Conservation (phyloP, 1,139 yeast genomes). For the Saccharomycopsis hybrid region DNA sequence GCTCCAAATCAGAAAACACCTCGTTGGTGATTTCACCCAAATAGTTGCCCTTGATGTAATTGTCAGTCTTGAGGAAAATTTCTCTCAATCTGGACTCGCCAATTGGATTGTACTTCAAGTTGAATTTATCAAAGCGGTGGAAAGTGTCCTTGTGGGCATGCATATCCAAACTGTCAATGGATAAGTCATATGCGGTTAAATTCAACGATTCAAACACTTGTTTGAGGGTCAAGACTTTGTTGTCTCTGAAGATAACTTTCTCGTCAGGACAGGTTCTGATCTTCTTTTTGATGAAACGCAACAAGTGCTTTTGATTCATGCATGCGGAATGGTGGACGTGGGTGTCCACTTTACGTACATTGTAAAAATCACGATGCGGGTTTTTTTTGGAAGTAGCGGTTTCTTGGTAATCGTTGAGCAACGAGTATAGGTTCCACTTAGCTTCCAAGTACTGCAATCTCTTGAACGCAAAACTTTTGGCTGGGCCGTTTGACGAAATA, state of each 20-base stretch:
- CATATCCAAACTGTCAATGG: slow-evolving; percentile 97
- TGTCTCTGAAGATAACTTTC: slow-evolving; percentile 90
- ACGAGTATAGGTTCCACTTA: slow-evolving; percentile 85
- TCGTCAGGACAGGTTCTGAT: slow-evolving; percentile 76
- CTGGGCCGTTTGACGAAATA: slow-evolving; percentile 89
- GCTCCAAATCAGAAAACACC: slow-evolving; percentile 88
- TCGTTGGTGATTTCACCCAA: slow-evolving; percentile 91
- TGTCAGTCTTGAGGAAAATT: slow-evolving; percentile 91
- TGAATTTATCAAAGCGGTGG: slow-evolving; percentile 96
- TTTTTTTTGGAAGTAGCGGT: slow-evolving; percentile 75
- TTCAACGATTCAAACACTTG: slow-evolving; percentile 89
- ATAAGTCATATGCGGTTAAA: slow-evolving; percentile 85
- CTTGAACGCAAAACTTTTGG: slow-evolving; percentile 94
- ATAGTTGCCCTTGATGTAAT: slow-evolving; percentile 80
- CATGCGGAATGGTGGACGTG: slow-evolving; percentile 99
- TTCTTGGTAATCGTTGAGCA: slow-evolving; percentile 90
- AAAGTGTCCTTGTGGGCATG: slow-evolving; percentile 98
- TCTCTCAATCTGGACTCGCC: slow-evolving; percentile 97
- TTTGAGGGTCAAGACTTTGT: slow-evolving; percentile 74
- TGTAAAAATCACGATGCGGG: slow-evolving; percentile 96
- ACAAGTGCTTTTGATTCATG: slow-evolving; percentile 95
- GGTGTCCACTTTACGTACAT: slow-evolving; percentile 96
- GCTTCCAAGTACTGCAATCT: slow-evolving; percentile 92
- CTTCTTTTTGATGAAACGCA: slow-evolving; percentile 91
- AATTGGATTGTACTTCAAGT: slow-evolving; percentile 93